These are phyloP conservation scores for Colletotrichum simmondsii DNA, from an alignment of 2,329 filamentous ascomycete genomes.

Conservation along the genomic window DNA sequence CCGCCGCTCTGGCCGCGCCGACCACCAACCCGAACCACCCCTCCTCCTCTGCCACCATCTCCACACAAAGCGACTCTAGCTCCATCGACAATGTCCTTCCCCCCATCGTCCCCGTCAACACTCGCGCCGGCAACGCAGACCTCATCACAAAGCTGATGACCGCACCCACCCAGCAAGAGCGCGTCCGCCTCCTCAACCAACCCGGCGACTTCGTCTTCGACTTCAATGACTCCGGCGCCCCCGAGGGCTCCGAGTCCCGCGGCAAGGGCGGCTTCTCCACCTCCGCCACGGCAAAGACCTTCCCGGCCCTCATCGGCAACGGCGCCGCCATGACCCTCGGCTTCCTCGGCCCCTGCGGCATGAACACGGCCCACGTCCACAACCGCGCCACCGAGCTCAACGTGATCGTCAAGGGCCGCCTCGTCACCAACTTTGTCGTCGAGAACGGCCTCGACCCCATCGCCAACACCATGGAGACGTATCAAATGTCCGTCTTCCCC, in stretches of 20 bases:
- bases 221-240: conserved; percentile 45
- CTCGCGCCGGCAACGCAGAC: conserved; percentile 55
- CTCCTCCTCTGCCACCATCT: neutral
- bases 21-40: neutral
- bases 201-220: conserved; percentile 55
- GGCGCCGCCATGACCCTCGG: conserved; percentile 59
- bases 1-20: conserved; percentile 33
- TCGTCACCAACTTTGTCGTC: conserved; percentile 55
- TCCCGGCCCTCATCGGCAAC: conserved; percentile 62
- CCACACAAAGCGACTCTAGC: conserved; percentile 5
- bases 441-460: conserved; percentile 54
- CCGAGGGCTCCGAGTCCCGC: conserved; percentile 22
- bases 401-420: conserved; percentile 54
- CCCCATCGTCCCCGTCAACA: conserved; percentile 50
- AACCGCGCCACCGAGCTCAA: conserved; percentile 60
- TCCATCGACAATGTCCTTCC: conserved; percentile 40
- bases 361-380: conserved; percentile 62
- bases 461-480: conserved; percentile 46
- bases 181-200: conserved; percentile 45
- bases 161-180: conserved; percentile 42
- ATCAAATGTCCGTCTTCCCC: conserved; percentile 60
- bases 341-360: conserved; percentile 60
- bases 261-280: conserved; percentile 51
- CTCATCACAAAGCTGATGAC: conserved; percentile 57
- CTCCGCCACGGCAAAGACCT: conserved; percentile 56